These are phyloP conservation scores for Ligustrum vulgare DNA, from an alignment of 257 asterid genomes.

Conservation along the genomic window DNA sequence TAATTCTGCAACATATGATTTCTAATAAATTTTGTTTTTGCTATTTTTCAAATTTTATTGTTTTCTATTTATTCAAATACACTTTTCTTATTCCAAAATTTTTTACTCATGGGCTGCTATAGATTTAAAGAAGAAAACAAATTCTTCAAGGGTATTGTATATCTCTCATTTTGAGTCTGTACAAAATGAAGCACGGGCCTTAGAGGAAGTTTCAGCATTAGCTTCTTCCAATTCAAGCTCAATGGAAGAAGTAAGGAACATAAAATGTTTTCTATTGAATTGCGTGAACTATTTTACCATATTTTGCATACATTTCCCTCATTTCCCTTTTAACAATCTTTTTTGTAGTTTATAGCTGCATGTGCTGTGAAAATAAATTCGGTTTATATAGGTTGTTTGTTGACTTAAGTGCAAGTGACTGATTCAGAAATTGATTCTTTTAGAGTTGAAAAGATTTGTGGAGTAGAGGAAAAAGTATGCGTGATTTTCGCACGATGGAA, in stretches of 20 bases:
- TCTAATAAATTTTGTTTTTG: neutral
- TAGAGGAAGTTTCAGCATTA: constrained; percentile 63
- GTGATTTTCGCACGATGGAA: too few species aligned
- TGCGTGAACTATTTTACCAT: constrained; percentile 2
- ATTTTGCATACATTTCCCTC: neutral
- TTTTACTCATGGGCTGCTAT: constrained; percentile 42
- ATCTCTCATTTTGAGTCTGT: constrained; percentile 75
- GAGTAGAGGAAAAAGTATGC: too few species aligned
- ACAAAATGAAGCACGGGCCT: constrained; percentile 65
- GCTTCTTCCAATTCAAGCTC: constrained; percentile 50
- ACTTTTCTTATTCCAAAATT: neutral
- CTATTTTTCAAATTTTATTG: neutral
- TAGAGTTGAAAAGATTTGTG: too few species aligned
- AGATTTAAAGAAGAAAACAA: constrained; percentile 43
- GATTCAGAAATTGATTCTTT: too few species aligned
- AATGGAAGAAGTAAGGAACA: constrained; percentile 46
- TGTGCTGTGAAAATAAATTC: constrained; percentile 54
- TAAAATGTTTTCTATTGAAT: neutral
- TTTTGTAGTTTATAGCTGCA: constrained; percentile 54
- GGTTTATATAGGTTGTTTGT: too few species aligned
- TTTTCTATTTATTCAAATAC: neutral
- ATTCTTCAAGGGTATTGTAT: constrained; percentile 35
- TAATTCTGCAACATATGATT: neutral
- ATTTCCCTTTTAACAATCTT: constrained; percentile 6
- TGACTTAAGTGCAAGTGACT: too few species aligned